Conservation (phyloP, 2,329 filamentous ascomycete species). For the Graphilbum ipis-grandicollis region DNA sequence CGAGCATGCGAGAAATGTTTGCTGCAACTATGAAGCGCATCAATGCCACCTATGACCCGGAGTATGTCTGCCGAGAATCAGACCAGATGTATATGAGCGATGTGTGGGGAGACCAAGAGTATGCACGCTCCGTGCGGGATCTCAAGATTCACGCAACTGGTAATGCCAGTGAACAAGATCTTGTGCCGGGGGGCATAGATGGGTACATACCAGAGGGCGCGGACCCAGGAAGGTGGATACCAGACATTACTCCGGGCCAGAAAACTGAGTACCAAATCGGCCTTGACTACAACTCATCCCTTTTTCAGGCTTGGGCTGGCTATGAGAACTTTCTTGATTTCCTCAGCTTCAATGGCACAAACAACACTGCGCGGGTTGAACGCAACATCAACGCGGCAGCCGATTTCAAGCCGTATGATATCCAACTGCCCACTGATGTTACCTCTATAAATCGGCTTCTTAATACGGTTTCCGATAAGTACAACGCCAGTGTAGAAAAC, state of each 20-base stretch:
- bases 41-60: constrained; percentile 1
- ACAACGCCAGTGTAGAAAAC: too few species aligned
- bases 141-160: not conserved
- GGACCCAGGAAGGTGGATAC: not conserved
- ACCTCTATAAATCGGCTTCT: too few species aligned
- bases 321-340: constrained; percentile 1
- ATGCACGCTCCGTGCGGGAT: not conserved
- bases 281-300: constrained; percentile 2
- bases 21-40: constrained; percentile 1
- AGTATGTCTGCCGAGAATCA: not conserved
- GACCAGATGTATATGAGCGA: constrained; percentile 4
- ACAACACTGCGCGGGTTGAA: not conserved
- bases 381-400: not conserved
- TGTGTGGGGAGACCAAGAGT: constrained; percentile 4
- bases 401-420: not conserved
- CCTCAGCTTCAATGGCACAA: not conserved
- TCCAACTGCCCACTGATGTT: not conserved
- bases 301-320: constrained; percentile 3
- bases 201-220: not conserved
- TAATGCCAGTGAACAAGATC: not conserved
- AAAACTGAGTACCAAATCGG: constrained; percentile 1
- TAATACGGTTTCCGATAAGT: too few species aligned
- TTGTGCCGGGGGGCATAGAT: not conserved
- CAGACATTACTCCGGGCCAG: not conserved
- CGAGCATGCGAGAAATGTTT: not conserved